Base-by-base conservation (phyloP, 1,284 basidiomycete species). In the Volvariella volvacea region DNA sequence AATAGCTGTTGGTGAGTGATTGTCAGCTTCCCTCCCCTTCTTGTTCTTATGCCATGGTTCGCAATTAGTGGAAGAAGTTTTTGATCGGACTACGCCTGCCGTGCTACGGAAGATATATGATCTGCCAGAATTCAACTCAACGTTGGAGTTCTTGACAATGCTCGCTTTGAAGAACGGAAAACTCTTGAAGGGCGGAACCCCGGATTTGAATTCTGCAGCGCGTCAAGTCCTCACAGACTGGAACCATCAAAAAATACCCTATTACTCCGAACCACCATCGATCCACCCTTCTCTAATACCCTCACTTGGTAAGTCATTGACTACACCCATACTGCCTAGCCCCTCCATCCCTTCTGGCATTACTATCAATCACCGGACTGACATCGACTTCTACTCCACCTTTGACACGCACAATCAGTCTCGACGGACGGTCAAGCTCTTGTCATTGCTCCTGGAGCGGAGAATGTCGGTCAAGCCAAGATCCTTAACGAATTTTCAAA, bases 181-280 rank as follows among this genome's bases (percentile, higher is more conserved):
- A 33, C 70, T 96, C 3, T 74, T 88, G 42, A 94, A 92, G 71
- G 94, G 94, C 22, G 95, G 94, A 45, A 86, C 92, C 2, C 93
- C 95, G 0, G 93, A 98, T 63, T 63, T 95, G 15, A 80, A 88
- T 39, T 76, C 84, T 0, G 79, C 91, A 0, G 92, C 93, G 0
- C 80, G 90, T 22, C 82, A 85, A 12, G 76, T 98, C n/a, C 65
- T 99, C 3, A 80, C 76, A 39, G 95, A 99, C 61, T 98, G 95
- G 94, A 98, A 98, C 59, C 81, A 90, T 51, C 92, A 97, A 56
- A 93, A 92, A 59, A 97, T 98, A 20, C 85, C 88, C 0, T 98
- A 92, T 66, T 88, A 76, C 65, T 90, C 91, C 1, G 62, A 70
- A 1, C 90, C 93, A 2, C 94, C 95, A 0, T 58, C 68, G 2